phyloP scores from a whole-genome alignment of 768 basidiomycete genomes.

The Podaxis rugospora region DNA sequence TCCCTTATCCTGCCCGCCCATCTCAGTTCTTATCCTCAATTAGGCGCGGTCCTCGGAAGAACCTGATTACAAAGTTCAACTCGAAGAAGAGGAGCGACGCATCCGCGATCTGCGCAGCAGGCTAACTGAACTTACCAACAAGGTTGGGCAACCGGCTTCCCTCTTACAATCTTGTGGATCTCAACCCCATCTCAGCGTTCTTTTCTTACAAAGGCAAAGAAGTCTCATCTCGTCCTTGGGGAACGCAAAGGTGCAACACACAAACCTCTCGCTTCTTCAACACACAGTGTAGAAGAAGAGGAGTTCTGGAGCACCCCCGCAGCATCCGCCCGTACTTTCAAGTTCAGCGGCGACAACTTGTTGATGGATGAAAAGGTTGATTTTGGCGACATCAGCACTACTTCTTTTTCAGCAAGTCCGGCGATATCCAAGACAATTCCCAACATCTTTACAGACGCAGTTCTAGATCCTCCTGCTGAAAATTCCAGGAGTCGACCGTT shows the following conservation, averaged over 20 bases:
- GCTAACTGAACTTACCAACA: constrained; percentile 35
- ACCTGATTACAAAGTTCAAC: constrained; percentile 27
- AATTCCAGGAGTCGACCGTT: background rate
- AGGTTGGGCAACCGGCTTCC: constrained; percentile 23
- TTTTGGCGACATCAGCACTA: constrained; percentile 45
- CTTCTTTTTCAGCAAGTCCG: constrained; percentile 33
- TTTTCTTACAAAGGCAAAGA: background rate
- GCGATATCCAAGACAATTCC: background rate
- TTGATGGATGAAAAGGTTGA: constrained; percentile 62
- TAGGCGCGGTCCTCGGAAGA: background rate
- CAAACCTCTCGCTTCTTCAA: constrained; percentile 22
- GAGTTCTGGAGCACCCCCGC: constrained; percentile 64
- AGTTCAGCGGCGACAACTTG: constrained; percentile 55
- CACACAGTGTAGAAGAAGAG: constrained; percentile 36
- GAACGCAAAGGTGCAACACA: background rate
- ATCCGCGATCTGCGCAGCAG: constrained; percentile 33
- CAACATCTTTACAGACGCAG: background rate
- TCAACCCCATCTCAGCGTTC: constrained; percentile 8
- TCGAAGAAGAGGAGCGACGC: constrained; percentile 38
- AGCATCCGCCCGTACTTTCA: constrained; percentile 48
- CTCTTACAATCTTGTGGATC: background rate
- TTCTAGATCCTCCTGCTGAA: background rate
- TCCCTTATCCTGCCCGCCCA: background rate
- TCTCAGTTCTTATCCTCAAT: background rate
- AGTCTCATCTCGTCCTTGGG: constrained; percentile 9